Conservation (phyloP, 108 stramenopile species). For the Pseudonitzschia delicatissima region DNA sequence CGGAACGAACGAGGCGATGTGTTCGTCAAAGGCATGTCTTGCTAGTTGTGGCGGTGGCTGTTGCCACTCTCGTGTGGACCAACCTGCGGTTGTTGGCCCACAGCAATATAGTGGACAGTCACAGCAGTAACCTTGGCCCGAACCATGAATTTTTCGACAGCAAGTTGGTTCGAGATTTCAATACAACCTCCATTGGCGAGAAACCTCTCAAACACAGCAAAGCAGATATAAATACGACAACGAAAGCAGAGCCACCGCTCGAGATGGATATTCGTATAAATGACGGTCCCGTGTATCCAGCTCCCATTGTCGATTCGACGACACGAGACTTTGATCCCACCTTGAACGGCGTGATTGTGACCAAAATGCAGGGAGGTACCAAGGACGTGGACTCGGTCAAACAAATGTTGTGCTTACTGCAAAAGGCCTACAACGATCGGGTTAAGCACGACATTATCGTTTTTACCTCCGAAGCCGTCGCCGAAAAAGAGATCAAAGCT, state of each 20-base stretch:
- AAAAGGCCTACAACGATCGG: constrained; percentile 39
- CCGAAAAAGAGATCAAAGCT: constrained; percentile 5
- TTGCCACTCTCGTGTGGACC: no score
- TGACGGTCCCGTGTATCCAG: neutral
- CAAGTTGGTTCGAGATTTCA: no score
- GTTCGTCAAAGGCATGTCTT: no score
- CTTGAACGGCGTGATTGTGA: constrained; percentile 33
- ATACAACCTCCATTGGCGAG: no score
- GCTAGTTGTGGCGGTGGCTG: no score
- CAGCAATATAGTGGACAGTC: no score
- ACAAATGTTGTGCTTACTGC: constrained; percentile 44
- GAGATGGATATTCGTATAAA: constrained; percentile 1
- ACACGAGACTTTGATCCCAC: neutral
- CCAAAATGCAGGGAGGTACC: constrained; percentile 41
- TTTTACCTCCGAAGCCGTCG: constrained; percentile 28
- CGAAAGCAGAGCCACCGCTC: neutral
- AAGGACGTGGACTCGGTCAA: neutral
- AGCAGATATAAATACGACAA: no score
- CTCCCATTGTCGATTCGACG: neutral
- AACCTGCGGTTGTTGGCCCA: no score
- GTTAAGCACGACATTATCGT: constrained; percentile 43
- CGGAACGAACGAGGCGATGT: no score
- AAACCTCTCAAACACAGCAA: no score
- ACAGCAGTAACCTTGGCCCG: no score
- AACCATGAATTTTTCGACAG: no score